Evolutionary conservation across 2,329 filamentous ascomycete species (phyloP).

Genomic region (Trichoderma arundinaceum): DNA sequence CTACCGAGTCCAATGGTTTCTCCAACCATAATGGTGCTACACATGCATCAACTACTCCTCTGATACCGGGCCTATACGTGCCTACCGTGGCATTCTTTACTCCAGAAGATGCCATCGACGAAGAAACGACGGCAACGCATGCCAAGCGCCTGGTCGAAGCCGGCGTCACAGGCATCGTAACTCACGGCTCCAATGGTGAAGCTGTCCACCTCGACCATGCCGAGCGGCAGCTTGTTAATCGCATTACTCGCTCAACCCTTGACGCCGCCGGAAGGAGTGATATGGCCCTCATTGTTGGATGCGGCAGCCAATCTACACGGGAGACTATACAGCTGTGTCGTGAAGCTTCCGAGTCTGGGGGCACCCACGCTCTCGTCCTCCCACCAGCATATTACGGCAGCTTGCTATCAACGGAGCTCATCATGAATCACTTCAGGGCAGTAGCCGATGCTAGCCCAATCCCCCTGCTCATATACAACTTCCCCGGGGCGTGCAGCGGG

Average conservation of each 20-base stretch:
- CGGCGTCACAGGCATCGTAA: constrained; percentile 70
- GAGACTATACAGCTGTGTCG: constrained; percentile 70
- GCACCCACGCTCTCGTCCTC: constrained; percentile 70
- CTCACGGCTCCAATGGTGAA: constrained; percentile 76
- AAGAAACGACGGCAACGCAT: constrained; percentile 56
- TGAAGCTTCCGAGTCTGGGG: constrained; percentile 68
- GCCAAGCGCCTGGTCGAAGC: constrained; percentile 65
- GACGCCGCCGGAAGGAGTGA: constrained; percentile 59
- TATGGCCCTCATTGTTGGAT: constrained; percentile 71
- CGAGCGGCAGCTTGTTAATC: constrained; percentile 69
- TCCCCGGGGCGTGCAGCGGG: constrained; percentile 61
- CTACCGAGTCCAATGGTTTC: constrained; percentile 22
- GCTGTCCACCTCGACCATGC: constrained; percentile 70
- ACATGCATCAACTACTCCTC: neutral
- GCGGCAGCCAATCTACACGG: constrained; percentile 69
- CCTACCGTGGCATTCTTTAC: constrained; percentile 69
- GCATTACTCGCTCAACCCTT: constrained; percentile 64
- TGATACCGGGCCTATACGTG: constrained; percentile 59
- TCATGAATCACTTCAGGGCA: constrained; percentile 66
- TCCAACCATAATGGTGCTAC: constrained; percentile 16
- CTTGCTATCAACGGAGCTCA: constrained; percentile 61
- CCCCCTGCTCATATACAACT: constrained; percentile 69
- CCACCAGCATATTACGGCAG: constrained; percentile 72
- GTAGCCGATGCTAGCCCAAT: constrained; percentile 64
- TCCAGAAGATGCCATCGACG: constrained; percentile 59